Conservation (phyloP, 192 early-diverging fungal genomes). For the Allomyces macrogynus region DNA sequence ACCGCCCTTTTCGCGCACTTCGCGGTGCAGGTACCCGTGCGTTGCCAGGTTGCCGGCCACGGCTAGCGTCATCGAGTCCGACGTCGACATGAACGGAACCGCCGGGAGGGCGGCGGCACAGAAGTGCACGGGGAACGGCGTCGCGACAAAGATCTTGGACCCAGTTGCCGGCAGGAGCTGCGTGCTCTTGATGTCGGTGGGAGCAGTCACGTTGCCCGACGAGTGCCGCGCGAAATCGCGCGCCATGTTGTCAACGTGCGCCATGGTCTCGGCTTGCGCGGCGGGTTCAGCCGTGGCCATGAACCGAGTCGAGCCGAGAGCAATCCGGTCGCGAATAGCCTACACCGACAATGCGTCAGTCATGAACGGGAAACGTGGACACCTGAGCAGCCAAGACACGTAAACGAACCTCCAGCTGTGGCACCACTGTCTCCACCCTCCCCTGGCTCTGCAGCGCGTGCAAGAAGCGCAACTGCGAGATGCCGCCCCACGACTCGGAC, state of each 20-base stretch:
- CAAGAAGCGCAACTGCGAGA: conserved; percentile 63
- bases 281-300: too few relatives aligned
- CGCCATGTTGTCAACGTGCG: too few relatives aligned
- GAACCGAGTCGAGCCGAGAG: too few relatives aligned
- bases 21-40: conserved; percentile 74
- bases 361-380: too few relatives aligned
- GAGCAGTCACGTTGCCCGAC: too few relatives aligned
- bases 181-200: too few relatives aligned
- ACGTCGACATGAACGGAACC: conserved; percentile 67
- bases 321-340: too few relatives aligned
- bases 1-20: conserved; percentile 90
- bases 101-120: conserved; percentile 46
- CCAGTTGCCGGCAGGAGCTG: too few relatives aligned
- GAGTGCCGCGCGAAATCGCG: too few relatives aligned
- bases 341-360: too few relatives aligned
- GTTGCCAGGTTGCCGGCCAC: conserved; percentile 64
- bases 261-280: too few relatives aligned
- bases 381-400: too few relatives aligned
- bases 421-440: background rate
- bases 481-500: conserved; percentile 29
- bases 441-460: conserved; percentile 26
- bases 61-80: conserved; percentile 56
- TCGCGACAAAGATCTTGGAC: conserved; percentile 35
- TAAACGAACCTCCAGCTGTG: background rate
- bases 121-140: conserved; percentile 76